Conservation (phyloP, 2,329 filamentous ascomycete species). For the Rhexocercosporidium sp. region DNA sequence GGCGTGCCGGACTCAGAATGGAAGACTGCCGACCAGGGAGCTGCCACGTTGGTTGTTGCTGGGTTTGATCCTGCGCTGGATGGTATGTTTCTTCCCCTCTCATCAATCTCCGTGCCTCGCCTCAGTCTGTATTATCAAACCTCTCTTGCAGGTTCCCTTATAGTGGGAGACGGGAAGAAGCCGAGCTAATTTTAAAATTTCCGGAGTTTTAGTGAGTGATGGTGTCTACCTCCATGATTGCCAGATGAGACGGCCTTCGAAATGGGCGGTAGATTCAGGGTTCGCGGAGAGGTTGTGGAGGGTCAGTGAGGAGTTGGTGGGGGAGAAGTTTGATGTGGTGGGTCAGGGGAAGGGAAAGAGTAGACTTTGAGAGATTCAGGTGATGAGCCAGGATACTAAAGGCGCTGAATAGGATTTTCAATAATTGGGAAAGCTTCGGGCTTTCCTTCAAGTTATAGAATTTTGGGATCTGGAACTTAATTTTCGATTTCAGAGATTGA, state of each 20-base stretch:
- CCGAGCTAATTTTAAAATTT: not conserved
- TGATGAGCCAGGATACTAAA: too few species aligned
- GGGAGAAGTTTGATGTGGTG: slow-evolving; percentile 43
- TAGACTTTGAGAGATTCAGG: not conserved
- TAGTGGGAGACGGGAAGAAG: too few species aligned
- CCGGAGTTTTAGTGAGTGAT: not conserved
- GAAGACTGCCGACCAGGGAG: slow-evolving; percentile 13
- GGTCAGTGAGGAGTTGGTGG: slow-evolving; percentile 51
- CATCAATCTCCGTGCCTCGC: too few species aligned
- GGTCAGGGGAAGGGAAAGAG: not conserved
- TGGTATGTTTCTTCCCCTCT: not conserved
- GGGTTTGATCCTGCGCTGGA: slow-evolving; percentile 44
- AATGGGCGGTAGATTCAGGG: slow-evolving; percentile 32
- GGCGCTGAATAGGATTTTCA: too few species aligned
- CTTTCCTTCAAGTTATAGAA: too few species aligned
- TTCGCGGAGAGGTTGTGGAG: slow-evolving; percentile 52
- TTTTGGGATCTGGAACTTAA: too few species aligned
- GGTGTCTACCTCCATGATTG: slow-evolving; percentile 43
- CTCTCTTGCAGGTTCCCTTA: too few species aligned
- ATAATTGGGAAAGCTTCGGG: too few species aligned
- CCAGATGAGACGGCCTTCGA: slow-evolving; percentile 36
- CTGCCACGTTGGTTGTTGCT: slow-evolving; percentile 44
- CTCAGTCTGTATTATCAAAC: too few species aligned
- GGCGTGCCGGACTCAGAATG: not conserved
- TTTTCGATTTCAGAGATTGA: too few species aligned